phyloP scores from a whole-genome alignment of 257 asterid species.

The Dorcoceras hygrometricum region DNA sequence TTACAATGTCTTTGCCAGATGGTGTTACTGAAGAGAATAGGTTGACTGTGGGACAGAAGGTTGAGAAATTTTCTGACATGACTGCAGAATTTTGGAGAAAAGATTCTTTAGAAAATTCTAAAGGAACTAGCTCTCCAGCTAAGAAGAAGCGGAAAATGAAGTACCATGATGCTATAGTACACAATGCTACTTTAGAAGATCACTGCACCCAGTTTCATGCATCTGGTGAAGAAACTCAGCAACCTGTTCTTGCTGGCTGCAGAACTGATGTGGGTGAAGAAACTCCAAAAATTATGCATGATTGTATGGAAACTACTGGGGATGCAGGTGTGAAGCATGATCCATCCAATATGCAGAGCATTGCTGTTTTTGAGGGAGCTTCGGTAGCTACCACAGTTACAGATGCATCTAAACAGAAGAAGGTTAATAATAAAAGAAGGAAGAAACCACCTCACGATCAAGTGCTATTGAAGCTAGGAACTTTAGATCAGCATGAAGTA shows the following conservation, averaged over 20 bases:
- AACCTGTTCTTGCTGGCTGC: constrained; percentile 12
- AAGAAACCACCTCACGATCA: background rate
- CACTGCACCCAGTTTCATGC: background rate
- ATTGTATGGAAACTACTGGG: constrained; percentile 17
- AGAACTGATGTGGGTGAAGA: constrained; percentile 21
- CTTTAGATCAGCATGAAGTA: constrained; percentile 11
- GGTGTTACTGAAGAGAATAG: constrained; percentile 27
- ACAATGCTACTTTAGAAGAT: constrained; percentile 17
- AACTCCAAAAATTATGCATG: constrained; percentile 1
- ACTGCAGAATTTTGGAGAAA: constrained; percentile 7
- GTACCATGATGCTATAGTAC: constrained; percentile 25
- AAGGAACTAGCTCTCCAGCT: constrained; percentile 17
- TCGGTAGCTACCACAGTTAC: constrained; percentile 16
- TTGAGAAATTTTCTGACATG: constrained; percentile 28
- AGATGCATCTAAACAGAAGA: constrained; percentile 16
- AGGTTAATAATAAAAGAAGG: constrained; percentile 19
- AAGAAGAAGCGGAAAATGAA: constrained; percentile 43
- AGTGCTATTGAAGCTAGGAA: constrained; percentile 13
- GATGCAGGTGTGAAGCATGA: constrained; percentile 28
- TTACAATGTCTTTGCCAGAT: constrained; percentile 21
- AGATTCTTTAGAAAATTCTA: constrained; percentile 16
- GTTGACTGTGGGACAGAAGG: constrained; percentile 22
- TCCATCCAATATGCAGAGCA: constrained; percentile 14
- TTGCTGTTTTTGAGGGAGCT: constrained; percentile 18
- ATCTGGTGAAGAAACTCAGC: constrained; percentile 15